A percentile compares a stretch with the other conserved stretches of the same genome.
Evolutionary conservation across 1,139 yeast species (phyloP).

Genomic region (Yamadazyma conglobata): DNA sequence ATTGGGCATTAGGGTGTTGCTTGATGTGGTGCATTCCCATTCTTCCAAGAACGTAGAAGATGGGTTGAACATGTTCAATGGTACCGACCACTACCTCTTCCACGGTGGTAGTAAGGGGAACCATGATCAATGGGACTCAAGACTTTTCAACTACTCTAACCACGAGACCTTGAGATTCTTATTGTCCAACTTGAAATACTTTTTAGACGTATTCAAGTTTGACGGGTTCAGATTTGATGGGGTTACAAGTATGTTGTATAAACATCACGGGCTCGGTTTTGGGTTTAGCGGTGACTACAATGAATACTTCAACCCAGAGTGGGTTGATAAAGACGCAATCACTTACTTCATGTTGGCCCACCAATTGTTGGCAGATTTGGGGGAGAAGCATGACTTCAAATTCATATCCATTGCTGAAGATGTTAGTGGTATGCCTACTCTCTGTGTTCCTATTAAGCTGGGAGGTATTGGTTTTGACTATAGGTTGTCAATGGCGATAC

Average conservation of each 20-base stretch:
- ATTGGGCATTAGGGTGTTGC: constrained; percentile 77
- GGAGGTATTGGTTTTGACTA: constrained; percentile 97
- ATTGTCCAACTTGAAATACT: constrained; percentile 82
- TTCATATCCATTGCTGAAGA: constrained; percentile 91
- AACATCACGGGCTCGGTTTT: constrained; percentile 87
- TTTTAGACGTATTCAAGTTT: constrained; percentile 76
- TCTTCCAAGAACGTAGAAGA: constrained; percentile 93
- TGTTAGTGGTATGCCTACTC: constrained; percentile 95
- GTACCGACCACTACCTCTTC: constrained; percentile 92
- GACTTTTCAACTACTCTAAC: constrained; percentile 85
- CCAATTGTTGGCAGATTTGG: constrained; percentile 57
- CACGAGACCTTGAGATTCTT: constrained; percentile 88
- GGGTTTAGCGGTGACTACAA: constrained; percentile 91
- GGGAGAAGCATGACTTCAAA: constrained; percentile 37
- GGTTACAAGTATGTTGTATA: constrained; percentile 87
- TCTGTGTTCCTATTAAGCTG: constrained; percentile 64
- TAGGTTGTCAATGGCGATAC: constrained; percentile 93
- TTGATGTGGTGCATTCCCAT: constrained; percentile 95
- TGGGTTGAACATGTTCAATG: constrained; percentile 91
- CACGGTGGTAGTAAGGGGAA: constrained; percentile 82
- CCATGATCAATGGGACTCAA: constrained; percentile 93
- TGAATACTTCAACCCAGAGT: constrained; percentile 78
- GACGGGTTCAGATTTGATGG: constrained; percentile 98
- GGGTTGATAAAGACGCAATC: constrained; percentile 86
- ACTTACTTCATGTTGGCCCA: constrained; percentile 87